Conservation (phyloP, 2,329 filamentous ascomycete species). For the Epichloe brachyelytri region DNA sequence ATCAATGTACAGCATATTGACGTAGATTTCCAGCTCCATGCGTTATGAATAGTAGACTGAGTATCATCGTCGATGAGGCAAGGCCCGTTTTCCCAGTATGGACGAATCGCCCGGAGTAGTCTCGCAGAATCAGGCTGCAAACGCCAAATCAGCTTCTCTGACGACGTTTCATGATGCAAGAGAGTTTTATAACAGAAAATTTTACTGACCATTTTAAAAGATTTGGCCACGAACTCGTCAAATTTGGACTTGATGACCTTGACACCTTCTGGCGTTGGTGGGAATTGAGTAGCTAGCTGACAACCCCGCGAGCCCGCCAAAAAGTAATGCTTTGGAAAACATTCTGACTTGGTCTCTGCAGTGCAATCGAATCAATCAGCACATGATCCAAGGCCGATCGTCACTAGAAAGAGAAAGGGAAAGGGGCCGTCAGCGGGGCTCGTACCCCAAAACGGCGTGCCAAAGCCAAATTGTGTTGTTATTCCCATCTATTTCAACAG, state of each 20-base stretch:
- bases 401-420: neutral
- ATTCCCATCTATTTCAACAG: too few relatives aligned
- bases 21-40: slow-evolving; percentile 51
- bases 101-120: slow-evolving; percentile 45
- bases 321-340: too few relatives aligned
- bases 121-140: slow-evolving; percentile 42
- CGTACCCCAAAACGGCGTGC: too few relatives aligned
- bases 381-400: neutral
- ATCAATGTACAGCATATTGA: slow-evolving; percentile 42
- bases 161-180: neutral
- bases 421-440: too few relatives aligned
- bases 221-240: slow-evolving; percentile 45
- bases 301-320: slow-evolving; percentile 11
- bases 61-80: slow-evolving; percentile 34
- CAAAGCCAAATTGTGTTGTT: too few relatives aligned
- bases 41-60: slow-evolving; percentile 34
- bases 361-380: too few relatives aligned
- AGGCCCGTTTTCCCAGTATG: slow-evolving; percentile 45
- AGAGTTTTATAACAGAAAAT: neutral
- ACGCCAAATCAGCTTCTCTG: slow-evolving; percentile 7
- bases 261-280: slow-evolving; percentile 19
- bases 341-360: neutral
- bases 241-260: slow-evolving; percentile 45
- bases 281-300: slow-evolving; percentile 16
- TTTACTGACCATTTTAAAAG: slow-evolving; percentile 38